These are phyloP conservation scores for Beauveria varroae DNA, from an alignment of 2,329 filamentous ascomycete species.

Conservation along the genomic window DNA sequence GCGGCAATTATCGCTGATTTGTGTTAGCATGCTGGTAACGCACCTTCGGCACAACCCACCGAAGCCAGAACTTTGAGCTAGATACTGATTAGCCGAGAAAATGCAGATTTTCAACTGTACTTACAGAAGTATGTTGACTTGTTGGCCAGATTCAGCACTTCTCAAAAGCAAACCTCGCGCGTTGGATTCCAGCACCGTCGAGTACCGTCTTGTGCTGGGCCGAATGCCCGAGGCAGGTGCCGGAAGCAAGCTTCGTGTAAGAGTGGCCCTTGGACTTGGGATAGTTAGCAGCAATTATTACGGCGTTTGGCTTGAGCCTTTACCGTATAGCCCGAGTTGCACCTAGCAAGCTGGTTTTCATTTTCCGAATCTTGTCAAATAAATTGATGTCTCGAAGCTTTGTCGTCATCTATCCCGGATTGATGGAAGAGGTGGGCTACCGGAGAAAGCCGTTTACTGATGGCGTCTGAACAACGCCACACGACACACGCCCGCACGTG, in stretches of 20 bases:
- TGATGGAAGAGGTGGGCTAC: neutral
- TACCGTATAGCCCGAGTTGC: neutral
- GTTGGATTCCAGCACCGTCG: slow-evolving; percentile 4
- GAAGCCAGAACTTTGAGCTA: slow-evolving; percentile 11
- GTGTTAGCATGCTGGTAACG: neutral
- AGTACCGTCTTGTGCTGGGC: neutral
- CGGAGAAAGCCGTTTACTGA: neutral
- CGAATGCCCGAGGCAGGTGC: neutral
- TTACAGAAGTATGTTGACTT: slow-evolving; percentile 10
- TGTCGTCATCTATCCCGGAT: neutral
- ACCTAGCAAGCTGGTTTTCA: neutral
- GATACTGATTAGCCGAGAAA: neutral
- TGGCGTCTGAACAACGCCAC: slow-evolving; percentile 2
- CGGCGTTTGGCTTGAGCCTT: neutral
- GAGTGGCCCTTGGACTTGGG: neutral
- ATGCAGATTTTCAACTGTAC: neutral
- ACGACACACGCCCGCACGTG: neutral
- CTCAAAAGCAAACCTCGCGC: neutral
- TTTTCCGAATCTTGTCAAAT: neutral
- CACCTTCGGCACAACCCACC: neutral
- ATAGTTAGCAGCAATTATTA: neutral
- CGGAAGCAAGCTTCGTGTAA: neutral
- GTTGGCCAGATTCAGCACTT: neutral
- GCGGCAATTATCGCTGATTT: slow-evolving; percentile 34
- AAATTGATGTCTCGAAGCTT: neutral